Percentiles rank a stretch among this genome's conserved stretches.
These are phyloP conservation scores for Deinandra increscens DNA, from an alignment of 129 eudicot species.

Conservation along the genomic window DNA sequence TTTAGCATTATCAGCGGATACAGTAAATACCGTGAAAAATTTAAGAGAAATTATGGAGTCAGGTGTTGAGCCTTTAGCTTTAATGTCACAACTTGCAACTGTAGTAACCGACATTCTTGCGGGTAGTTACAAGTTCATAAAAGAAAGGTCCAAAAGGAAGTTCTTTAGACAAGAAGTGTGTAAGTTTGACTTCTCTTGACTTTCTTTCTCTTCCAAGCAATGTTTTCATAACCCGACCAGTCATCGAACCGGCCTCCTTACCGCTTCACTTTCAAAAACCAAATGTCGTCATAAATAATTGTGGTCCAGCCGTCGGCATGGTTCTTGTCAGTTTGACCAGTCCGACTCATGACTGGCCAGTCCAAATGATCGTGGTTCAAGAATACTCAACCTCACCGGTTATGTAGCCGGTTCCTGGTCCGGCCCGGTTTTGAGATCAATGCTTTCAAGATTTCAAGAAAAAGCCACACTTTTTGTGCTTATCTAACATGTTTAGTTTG, in stretches of 20 bases:
- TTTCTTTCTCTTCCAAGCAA: background rate
- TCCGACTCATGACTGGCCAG: too few species aligned
- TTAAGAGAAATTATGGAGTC: constrained; percentile 89
- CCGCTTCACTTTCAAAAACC: too few species aligned
- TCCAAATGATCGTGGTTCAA: too few species aligned
- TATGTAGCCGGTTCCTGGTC: too few species aligned
- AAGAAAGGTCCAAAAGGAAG: constrained; percentile 65
- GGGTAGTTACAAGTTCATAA: constrained; percentile 69
- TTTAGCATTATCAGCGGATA: constrained; percentile 95
- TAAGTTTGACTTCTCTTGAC: constrained; percentile 34
- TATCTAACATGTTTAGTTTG: constrained; percentile 9
- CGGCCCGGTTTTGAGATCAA: too few species aligned
- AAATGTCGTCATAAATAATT: too few species aligned
- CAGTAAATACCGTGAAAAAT: constrained; percentile 89
- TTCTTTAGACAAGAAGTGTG: constrained; percentile 74
- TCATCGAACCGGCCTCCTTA: too few species aligned
- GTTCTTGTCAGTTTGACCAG: too few species aligned
- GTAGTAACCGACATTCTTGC: constrained; percentile 96
- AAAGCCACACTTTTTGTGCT: constrained; percentile 3
- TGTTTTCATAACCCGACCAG: too few species aligned
- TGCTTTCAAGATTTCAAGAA: too few species aligned
- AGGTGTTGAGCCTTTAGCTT: constrained; percentile 92
- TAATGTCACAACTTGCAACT: constrained; percentile 99
- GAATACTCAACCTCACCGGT: too few species aligned
- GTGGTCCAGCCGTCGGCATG: too few species aligned